These are phyloP conservation scores for Staphylotrichum tortipilum DNA, from an alignment of 495 filamentous ascomycete genomes.

Conservation along the genomic window DNA sequence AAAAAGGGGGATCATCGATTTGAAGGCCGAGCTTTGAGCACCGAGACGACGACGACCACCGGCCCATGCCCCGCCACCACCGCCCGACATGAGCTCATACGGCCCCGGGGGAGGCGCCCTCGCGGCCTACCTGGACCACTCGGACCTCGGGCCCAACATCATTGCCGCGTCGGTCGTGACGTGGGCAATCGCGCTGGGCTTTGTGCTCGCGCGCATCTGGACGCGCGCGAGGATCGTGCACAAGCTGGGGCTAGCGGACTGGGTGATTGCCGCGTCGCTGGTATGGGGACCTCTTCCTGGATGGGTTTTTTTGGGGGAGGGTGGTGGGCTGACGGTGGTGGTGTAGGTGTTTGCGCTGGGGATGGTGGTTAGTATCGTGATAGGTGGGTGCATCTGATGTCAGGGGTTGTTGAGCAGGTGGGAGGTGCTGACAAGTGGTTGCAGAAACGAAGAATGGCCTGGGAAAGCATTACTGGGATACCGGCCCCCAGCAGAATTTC, in stretches of 20 bases:
- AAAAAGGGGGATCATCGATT: too few species aligned
- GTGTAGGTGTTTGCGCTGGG: slow-evolving; percentile 8
- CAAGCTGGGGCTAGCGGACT: slow-evolving; percentile 13
- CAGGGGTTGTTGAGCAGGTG: too few species aligned
- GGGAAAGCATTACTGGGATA: slow-evolving; percentile 18
- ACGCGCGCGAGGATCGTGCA: slow-evolving; percentile 16
- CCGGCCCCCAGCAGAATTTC: neutral
- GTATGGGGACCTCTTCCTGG: slow-evolving; percentile 1
- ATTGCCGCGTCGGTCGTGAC: slow-evolving; percentile 4
- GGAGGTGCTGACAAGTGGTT: neutral
- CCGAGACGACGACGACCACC: too few species aligned
- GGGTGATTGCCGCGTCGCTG: slow-evolving; percentile 12
- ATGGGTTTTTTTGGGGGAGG: too few species aligned
- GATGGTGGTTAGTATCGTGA: neutral
- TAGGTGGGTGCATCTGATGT: slow-evolving; percentile 9
- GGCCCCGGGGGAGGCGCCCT: neutral
- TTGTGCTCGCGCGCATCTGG: slow-evolving; percentile 15
- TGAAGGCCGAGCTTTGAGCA: too few species aligned
- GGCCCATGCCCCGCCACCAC: too few species aligned
- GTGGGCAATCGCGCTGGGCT: slow-evolving; percentile 16
- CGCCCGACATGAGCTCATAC: slow-evolving; percentile 1
- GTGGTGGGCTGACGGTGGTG: neutral
- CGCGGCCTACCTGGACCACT: neutral
- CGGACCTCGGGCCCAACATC: slow-evolving; percentile 9
- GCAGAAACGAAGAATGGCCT: slow-evolving; percentile 15